Percentiles rank a stretch among this genome's conserved stretches.
Conservation (phyloP, 2,329 filamentous ascomycete genomes). For the Fusarium ramigenum region DNA sequence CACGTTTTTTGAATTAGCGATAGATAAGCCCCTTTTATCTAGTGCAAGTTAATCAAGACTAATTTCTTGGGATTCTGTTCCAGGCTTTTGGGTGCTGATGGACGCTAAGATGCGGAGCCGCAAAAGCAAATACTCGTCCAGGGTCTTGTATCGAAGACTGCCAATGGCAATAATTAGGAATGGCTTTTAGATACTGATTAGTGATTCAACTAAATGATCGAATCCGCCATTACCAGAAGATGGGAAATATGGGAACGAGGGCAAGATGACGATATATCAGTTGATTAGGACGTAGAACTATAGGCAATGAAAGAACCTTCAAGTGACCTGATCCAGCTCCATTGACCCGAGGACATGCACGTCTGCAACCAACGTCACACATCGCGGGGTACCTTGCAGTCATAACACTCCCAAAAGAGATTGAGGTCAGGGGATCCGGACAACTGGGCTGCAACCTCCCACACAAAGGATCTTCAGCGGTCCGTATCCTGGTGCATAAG, state of each 20-base stretch:
- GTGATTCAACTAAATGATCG: background rate
- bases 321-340: background rate
- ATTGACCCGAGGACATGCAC: background rate
- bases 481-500: slow-evolving; percentile 11
- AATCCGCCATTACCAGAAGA: fast-evolving
- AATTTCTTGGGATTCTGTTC: background rate
- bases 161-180: background rate
- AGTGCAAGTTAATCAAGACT: background rate
- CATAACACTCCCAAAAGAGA: background rate
- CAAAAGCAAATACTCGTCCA: slow-evolving; percentile 12
- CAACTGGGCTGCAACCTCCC: background rate
- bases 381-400: background rate
- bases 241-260: background rate
- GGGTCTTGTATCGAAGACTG: background rate
- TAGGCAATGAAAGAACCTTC: background rate
- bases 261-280: background rate
- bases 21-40: background rate
- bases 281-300: fast-evolving
- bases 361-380: background rate
- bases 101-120: slow-evolving; percentile 22
- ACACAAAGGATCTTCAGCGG: slow-evolving; percentile 13
- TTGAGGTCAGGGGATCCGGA: background rate
- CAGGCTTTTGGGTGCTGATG: background rate
- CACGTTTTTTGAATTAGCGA: slow-evolving; percentile 10
- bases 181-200: background rate